Conservation (phyloP, 192 early-diverging fungal species). For the Neocallimastix lanati region DNA sequence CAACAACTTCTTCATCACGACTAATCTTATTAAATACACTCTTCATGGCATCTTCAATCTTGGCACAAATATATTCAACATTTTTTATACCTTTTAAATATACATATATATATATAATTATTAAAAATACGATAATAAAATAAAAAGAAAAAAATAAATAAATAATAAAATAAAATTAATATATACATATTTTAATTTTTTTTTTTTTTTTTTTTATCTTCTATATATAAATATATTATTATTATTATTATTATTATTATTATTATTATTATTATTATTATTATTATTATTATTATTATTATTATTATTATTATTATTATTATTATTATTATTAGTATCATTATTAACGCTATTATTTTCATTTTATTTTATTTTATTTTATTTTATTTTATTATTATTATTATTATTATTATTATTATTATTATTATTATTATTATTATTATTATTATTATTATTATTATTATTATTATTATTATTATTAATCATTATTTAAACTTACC, state of each 20-base stretch:
- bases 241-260: conserved; percentile 3
- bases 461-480: background rate
- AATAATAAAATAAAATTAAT: too few relatives aligned
- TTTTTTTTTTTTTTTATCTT: too few relatives aligned
- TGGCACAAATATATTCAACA: conserved; percentile 30
- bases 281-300: too few relatives aligned
- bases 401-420: background rate
- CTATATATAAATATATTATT: background rate
- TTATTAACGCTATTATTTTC: too few relatives aligned
- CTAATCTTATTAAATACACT: conserved; percentile 12
- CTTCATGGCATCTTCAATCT: conserved; percentile 38
- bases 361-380: too few relatives aligned
- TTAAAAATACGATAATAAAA: too few relatives aligned
- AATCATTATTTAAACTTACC: conserved; percentile 4
- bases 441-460: background rate
- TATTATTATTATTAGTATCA: too few relatives aligned
- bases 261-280: too few relatives aligned
- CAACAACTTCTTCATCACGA: conserved; percentile 33
- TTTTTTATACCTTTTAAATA: conserved; percentile 25
- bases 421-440: background rate
- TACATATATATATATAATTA: too few relatives aligned
- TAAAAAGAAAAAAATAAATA: background rate
- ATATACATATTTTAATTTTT: too few relatives aligned
- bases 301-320: too few relatives aligned
- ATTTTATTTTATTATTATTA: too few relatives aligned